A percentile compares a stretch with the other conserved stretches of the same genome.
Conservation (phyloP, 805 yeast species). For the Spencermartinsiella europaea region DNA sequence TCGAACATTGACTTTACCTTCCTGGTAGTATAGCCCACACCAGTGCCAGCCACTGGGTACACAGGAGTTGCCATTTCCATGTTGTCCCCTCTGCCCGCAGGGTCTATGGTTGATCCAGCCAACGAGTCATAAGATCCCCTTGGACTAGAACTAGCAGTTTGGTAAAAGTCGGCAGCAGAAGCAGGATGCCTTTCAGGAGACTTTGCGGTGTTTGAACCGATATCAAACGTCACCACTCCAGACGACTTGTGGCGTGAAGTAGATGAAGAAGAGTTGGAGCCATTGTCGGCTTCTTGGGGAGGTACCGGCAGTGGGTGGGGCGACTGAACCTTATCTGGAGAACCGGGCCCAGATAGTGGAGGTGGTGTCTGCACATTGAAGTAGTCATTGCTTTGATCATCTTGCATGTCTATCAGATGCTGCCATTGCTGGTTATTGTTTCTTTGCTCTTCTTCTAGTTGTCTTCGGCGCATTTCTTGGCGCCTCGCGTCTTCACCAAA, state of each 20-base stretch:
- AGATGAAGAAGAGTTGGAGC: background rate
- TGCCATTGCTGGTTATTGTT: conserved; percentile 11
- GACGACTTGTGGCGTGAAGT: background rate
- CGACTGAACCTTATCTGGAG: background rate
- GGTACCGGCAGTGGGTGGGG: background rate
- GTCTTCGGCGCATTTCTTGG: conserved; percentile 1
- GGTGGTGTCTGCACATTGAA: background rate
- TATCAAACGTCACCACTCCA: background rate
- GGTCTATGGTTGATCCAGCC: no score
- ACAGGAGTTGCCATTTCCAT: background rate
- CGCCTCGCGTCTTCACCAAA: conserved; percentile 6
- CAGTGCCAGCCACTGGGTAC: background rate
- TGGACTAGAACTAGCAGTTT: background rate
- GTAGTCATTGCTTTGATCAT: conserved; percentile 18
- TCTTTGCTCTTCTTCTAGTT: conserved; percentile 9
- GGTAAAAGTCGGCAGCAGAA: background rate
- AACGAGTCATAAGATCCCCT: background rate
- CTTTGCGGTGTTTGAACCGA: background rate
- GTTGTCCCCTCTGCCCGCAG: no score
- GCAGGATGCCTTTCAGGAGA: background rate
- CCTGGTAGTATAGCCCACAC: background rate
- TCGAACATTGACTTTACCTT: conserved; percentile 1
- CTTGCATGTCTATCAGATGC: conserved; percentile 13
- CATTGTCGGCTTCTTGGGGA: background rate
- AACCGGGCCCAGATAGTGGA: no score